Evolutionary conservation across 2,329 filamentous ascomycete species (phyloP), one percentile per base, ranked within the genome.

Genomic region (Neurospora sp.): DNA sequence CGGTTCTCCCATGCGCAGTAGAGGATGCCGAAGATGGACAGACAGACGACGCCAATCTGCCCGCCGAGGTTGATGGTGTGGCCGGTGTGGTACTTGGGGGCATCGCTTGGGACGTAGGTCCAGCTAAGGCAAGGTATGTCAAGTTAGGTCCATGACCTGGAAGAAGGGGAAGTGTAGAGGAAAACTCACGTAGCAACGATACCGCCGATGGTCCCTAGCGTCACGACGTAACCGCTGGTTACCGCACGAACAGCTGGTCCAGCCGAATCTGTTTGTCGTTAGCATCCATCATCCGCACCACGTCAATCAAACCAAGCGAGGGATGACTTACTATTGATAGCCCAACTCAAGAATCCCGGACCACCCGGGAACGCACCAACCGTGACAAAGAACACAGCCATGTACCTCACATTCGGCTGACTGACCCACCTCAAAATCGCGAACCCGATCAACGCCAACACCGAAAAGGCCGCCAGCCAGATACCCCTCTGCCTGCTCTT

Each of bases 331-430:
- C 82, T 88, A 75, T 88, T 88, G 69, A 88, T 80, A 0, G 82
- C 85, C 87, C 86, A 88, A 6, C 83, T 83, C 62, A 89, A 75
- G 78, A 87, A 88, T 0, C 84, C 85, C 0, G 86, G 86, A 0
- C 86, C 86, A 40, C 85, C 85, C 0, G 86, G 85, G 77, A 88
- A 88, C 0, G 84, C 85, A 33, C 86, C 86, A 0, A 85, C 77
- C 10, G 85, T 84, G 67, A 85, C 84, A 65, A 88, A 81, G 76
- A 85, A 88, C 15, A 88, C 81, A 10, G 84, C 85, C 74, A 83
- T 83, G 72, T 86, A 86, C 40, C 82, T 79, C 66, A 85, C 79
- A 68, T 85, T 82, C 17, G 78, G 72, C 8, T 76, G 74, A 0
- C 76, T 72, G 19, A 77, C 78, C 79, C 83, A 86, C 40, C 84